These are phyloP conservation scores for Ganoderma lucidum DNA, from an alignment of 1,284 basidiomycete genomes.

Conservation along the genomic window DNA sequence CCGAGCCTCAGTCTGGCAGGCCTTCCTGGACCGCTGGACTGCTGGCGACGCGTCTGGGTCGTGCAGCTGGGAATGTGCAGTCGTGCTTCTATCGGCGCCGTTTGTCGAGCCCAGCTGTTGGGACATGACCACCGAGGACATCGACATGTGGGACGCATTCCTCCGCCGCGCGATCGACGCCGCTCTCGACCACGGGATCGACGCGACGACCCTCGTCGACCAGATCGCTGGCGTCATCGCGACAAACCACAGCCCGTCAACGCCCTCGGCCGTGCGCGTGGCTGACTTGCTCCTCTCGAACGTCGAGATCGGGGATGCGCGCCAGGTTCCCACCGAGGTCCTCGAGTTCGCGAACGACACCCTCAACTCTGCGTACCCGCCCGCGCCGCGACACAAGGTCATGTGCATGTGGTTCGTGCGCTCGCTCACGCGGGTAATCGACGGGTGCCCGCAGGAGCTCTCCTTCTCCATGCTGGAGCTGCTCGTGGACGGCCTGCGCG, in stretches of 20 bases:
- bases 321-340: conserved; percentile 54
- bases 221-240: conserved; percentile 57
- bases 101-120: conserved; percentile 63
- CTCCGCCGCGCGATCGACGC: conserved; percentile 58
- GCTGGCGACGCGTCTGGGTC: conserved; percentile 37
- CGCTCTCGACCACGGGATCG: conserved; percentile 65
- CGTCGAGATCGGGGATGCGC: conserved; percentile 56
- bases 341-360: conserved; percentile 66
- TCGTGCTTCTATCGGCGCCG: conserved; percentile 65
- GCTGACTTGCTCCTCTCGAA: conserved; percentile 67
- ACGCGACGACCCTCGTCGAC: conserved; percentile 60
- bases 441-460: conserved; percentile 59
- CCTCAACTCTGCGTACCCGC: conserved; percentile 70
- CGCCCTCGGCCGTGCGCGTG: conserved; percentile 55
- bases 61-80: conserved; percentile 59
- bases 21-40: conserved; percentile 62
- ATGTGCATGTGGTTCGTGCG: conserved; percentile 68
- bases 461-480: conserved; percentile 52
- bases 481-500: conserved; percentile 60
- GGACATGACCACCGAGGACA: conserved; percentile 62
- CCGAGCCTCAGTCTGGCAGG: conserved; percentile 61
- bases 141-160: conserved; percentile 63
- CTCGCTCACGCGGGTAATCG: conserved; percentile 59
- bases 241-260: conserved; percentile 51
- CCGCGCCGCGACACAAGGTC: conserved; percentile 59